Conservation (phyloP, 2,329 filamentous ascomycete species). For the Macrophomina pseudophaseolina region DNA sequence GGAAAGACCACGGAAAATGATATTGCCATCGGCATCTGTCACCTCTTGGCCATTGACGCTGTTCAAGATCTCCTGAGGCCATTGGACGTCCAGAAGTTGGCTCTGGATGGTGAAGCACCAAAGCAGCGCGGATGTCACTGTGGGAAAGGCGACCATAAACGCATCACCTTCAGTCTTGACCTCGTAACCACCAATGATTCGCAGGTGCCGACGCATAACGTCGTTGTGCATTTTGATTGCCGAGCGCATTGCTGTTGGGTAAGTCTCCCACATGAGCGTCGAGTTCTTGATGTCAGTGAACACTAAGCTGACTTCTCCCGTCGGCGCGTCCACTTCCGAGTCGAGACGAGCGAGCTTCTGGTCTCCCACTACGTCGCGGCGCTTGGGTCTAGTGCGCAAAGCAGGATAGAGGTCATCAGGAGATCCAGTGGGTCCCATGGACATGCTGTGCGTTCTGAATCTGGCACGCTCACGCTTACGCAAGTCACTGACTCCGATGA, state of each 20-base stretch:
- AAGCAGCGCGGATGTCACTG: constrained; percentile 88
- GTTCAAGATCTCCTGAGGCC: constrained; percentile 91
- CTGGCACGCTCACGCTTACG: constrained; percentile 81
- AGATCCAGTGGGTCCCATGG: constrained; percentile 77
- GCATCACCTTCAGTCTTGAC: constrained; percentile 99
- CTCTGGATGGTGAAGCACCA: constrained; percentile 97
- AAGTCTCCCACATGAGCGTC: constrained; percentile 93
- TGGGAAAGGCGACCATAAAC: constrained; percentile 99
- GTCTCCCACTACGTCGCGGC: constrained; percentile 69
- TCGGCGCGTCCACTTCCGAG: constrained; percentile 88
- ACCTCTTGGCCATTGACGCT: constrained; percentile 84
- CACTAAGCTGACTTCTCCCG: constrained; percentile 87
- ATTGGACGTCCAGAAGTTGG: constrained; percentile 83
- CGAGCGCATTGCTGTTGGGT: constrained; percentile 91
- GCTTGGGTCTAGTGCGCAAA: constrained; percentile 55
- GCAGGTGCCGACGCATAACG: constrained; percentile 89
- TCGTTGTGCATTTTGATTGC: constrained; percentile 98
- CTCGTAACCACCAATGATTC: constrained; percentile 94
- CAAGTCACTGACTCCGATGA: constrained; percentile 89
- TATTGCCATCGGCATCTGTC: constrained; percentile 79
- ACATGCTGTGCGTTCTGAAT: constrained; percentile 81
- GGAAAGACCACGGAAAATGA: constrained; percentile 92
- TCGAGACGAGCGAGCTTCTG: constrained; percentile 86
- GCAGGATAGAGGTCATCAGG: constrained; percentile 72
- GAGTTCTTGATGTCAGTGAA: constrained; percentile 99